These are phyloP conservation scores for Apiosordaria backusii DNA, from an alignment of 495 filamentous ascomycete genomes.

Conservation along the genomic window DNA sequence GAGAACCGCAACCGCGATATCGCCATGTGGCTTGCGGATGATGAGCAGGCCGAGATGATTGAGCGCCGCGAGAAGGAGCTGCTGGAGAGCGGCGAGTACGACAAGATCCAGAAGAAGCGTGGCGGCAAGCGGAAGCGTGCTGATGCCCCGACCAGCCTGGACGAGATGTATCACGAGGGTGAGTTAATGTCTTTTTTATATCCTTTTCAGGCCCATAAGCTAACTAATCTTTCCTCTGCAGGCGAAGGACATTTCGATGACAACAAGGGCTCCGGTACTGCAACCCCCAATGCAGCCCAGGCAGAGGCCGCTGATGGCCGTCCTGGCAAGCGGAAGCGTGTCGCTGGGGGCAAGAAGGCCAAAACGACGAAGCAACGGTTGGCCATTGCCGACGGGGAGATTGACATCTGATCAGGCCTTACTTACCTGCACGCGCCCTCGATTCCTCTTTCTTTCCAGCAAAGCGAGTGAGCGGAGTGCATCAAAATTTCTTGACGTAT, in stretches of 20 bases:
- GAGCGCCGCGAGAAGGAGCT: conserved; percentile 86
- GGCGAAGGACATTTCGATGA: conserved; percentile 95
- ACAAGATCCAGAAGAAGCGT: conserved; percentile 68
- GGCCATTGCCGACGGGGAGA: conserved; percentile 77
- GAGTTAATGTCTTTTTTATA: conserved; percentile 34
- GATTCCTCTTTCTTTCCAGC: too few relatives aligned
- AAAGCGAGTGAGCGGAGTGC: too few relatives aligned
- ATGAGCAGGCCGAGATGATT: conserved; percentile 87
- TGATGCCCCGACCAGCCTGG: conserved; percentile 64
- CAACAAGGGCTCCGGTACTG: conserved; percentile 76
- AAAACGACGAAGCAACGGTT: conserved; percentile 88
- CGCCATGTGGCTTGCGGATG: conserved; percentile 93
- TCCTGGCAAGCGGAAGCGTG: conserved; percentile 46
- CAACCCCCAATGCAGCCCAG: conserved; percentile 62
- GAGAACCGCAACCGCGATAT: conserved; percentile 95
- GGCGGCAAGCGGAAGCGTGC: conserved; percentile 44
- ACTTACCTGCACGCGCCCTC: not conserved
- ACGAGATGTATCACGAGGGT: conserved; percentile 99
- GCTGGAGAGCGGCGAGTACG: conserved; percentile 55
- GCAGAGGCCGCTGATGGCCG: conserved; percentile 34
- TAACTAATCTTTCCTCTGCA: conserved; percentile 32
- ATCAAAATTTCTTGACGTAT: too few relatives aligned
- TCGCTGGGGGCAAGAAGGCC: conserved; percentile 72
- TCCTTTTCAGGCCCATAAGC: not conserved
- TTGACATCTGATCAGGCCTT: conserved; percentile 30